phyloP scores from a whole-genome alignment of 1,284 basidiomycete species.

The Marasmius oreades region DNA sequence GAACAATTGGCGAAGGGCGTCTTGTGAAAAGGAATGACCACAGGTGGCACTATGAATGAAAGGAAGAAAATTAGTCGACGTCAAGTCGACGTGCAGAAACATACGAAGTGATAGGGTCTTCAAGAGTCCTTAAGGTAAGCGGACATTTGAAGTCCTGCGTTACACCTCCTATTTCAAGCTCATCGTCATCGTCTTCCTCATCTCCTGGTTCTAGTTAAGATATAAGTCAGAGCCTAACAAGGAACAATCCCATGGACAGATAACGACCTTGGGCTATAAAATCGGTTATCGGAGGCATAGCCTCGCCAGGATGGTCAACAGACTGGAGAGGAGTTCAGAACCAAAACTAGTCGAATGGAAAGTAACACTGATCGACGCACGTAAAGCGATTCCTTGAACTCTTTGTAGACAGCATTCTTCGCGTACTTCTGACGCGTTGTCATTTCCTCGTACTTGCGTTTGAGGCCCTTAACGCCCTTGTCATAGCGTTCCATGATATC shows the following conservation, averaged over 20 bases:
- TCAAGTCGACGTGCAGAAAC: conserved; percentile 23
- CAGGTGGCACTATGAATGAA: conserved; percentile 50
- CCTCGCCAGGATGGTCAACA: conserved; percentile 56
- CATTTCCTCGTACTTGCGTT: conserved; percentile 49
- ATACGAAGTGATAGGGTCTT: conserved; percentile 74
- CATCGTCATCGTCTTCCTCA: conserved; percentile 74
- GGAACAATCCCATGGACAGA: background rate
- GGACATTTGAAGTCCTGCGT: conserved; percentile 83
- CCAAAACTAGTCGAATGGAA: background rate
- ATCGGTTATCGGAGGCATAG: conserved; percentile 75
- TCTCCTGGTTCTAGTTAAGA: conserved; percentile 65
- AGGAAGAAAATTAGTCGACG: conserved; percentile 5
- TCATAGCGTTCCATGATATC: conserved; percentile 46
- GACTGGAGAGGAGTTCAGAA: conserved; percentile 42
- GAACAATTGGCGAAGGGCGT: conserved; percentile 57
- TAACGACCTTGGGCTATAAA: conserved; percentile 65
- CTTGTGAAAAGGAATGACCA: conserved; percentile 68
- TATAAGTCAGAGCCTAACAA: conserved; percentile 1
- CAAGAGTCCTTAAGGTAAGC: conserved; percentile 59
- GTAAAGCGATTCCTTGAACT: conserved; percentile 67
- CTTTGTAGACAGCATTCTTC: conserved; percentile 55
- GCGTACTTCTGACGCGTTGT: conserved; percentile 75
- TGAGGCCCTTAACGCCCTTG: conserved; percentile 34
- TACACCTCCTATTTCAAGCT: conserved; percentile 77
- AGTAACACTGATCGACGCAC: conserved; percentile 36